phyloP scores from a whole-genome alignment of 441 rosid genomes.

The Pelargonium australe region DNA sequence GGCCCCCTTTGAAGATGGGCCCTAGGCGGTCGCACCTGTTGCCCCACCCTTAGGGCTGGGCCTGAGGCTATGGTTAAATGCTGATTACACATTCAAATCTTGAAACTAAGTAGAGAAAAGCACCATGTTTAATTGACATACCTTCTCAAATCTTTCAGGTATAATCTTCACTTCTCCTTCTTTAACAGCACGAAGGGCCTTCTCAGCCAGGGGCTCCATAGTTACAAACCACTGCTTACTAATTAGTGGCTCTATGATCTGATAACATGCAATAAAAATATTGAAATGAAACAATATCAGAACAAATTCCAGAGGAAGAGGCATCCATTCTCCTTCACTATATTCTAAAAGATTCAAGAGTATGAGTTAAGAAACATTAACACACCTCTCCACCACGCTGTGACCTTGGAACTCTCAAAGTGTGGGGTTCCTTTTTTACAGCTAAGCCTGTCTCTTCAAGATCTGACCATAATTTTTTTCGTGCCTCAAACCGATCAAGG shows the following conservation, averaged over 20 bases:
- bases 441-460: slow-evolving; percentile 93
- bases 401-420: slow-evolving; percentile 77
- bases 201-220: slow-evolving; percentile 92
- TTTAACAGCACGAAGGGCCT: slow-evolving; percentile 86
- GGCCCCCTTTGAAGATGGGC: too few species aligned
- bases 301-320: slow-evolving; percentile 10
- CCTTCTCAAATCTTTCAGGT: slow-evolving; percentile 98
- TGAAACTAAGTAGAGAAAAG: slow-evolving; percentile 10
- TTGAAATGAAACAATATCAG: slow-evolving; percentile 19
- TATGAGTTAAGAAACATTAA: slow-evolving; percentile 19
- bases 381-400: slow-evolving; percentile 98
- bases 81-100: not conserved
- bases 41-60: too few species aligned
- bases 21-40: too few species aligned
- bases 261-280: slow-evolving; percentile 24
- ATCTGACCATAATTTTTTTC: slow-evolving; percentile 89
- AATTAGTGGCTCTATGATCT: slow-evolving; percentile 90
- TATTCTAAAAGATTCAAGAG: slow-evolving; percentile 15
- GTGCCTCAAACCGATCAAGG: slow-evolving; percentile 83
- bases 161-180: slow-evolving; percentile 63
- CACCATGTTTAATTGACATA: slow-evolving; percentile 19
- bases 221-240: slow-evolving; percentile 98
- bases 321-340: slow-evolving; percentile 7
- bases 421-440: slow-evolving; percentile 74
- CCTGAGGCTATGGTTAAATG: not conserved